Percentiles rank a stretch among this genome's conserved stretches.
phyloP scores from a whole-genome alignment of 371 early-diverging fungal species.

The Entomophthora muscae region DNA sequence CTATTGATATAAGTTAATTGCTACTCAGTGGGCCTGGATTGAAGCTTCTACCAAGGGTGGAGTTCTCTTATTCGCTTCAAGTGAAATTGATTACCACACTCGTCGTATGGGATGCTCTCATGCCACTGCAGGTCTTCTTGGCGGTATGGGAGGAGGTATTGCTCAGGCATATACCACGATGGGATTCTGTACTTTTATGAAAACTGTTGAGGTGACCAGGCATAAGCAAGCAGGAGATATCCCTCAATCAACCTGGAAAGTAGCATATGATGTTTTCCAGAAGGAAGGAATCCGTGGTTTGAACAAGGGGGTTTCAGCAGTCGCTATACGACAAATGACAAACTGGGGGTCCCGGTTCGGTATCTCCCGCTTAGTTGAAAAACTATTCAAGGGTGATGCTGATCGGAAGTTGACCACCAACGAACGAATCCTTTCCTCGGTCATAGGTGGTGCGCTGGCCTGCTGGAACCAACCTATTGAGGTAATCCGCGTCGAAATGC shows the following conservation, averaged over 20 bases:
- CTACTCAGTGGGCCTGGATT: conserved; percentile 68
- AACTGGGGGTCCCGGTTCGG: conserved; percentile 94
- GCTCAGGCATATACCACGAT: conserved; percentile 91
- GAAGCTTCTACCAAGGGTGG: conserved; percentile 88
- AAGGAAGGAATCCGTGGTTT: conserved; percentile 86
- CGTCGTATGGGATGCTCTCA: conserved; percentile 30
- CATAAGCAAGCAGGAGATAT: conserved; percentile 51
- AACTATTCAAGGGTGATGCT: conserved; percentile 1
- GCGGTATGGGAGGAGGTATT: conserved; percentile 84
- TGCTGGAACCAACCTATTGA: conserved; percentile 67
- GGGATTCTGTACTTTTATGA: conserved; percentile 98
- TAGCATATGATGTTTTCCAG: conserved; percentile 76
- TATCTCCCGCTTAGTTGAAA: conserved; percentile 9
- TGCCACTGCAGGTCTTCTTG: conserved; percentile 60
- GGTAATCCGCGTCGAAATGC: conserved; percentile 88
- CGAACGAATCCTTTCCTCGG: conserved; percentile 34
- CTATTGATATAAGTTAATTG: neutral
- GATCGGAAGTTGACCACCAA: neutral
- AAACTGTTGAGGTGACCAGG: conserved; percentile 94
- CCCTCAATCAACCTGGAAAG: conserved; percentile 47
- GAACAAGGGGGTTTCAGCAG: conserved; percentile 87
- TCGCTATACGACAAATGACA: conserved; percentile 83
- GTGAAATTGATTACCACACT: conserved; percentile 70
- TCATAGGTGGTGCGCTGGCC: conserved; percentile 72
- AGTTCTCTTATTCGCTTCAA: conserved; percentile 81